phyloP scores from a whole-genome alignment of 106 monocot genomes.

The Dioscorea dumetorum region DNA sequence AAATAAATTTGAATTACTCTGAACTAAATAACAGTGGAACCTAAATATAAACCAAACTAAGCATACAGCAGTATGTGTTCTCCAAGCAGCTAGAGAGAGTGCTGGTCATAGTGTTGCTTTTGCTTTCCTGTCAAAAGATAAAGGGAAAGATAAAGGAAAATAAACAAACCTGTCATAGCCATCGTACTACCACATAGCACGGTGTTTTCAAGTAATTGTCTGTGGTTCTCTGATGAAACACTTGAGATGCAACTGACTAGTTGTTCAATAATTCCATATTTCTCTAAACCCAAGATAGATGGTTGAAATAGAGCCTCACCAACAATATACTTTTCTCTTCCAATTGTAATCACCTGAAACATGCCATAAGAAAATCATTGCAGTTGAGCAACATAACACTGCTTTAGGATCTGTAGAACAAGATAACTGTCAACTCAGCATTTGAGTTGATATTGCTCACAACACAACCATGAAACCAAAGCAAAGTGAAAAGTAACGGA shows the following conservation, averaged over 20 bases:
- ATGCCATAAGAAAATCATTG: neutral
- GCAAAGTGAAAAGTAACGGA: too few species aligned
- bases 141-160: neutral
- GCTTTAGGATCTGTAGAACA: neutral
- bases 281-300: slow-evolving; percentile 73
- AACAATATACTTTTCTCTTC: slow-evolving; percentile 70
- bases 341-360: slow-evolving; percentile 82
- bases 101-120: neutral
- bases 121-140: neutral
- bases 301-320: slow-evolving; percentile 97
- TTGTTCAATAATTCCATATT: slow-evolving; percentile 93
- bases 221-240: slow-evolving; percentile 87
- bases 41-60: neutral
- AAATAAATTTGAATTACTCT: neutral
- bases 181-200: slow-evolving; percentile 92
- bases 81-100: neutral
- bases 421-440: neutral
- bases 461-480: too few species aligned
- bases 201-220: slow-evolving; percentile 89
- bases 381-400: neutral
- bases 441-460: too few species aligned
- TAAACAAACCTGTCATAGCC: slow-evolving; percentile 57
- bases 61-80: neutral
- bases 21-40: neutral
- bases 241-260: slow-evolving; percentile 76